These are phyloP conservation scores for Carex littledalei DNA, from an alignment of 176 grass and related monocot species.

Conservation along the genomic window DNA sequence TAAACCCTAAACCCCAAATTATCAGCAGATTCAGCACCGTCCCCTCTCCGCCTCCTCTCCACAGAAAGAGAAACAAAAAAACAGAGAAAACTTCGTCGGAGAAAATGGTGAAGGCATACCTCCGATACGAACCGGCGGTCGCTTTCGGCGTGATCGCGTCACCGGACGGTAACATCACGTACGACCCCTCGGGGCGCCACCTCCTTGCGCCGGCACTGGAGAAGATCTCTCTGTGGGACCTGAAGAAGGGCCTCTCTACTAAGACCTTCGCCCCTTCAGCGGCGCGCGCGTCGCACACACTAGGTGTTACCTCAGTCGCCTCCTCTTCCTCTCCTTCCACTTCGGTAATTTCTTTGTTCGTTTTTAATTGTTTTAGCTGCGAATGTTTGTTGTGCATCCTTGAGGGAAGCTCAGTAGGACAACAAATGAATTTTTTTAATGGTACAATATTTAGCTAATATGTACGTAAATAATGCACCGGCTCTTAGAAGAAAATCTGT, in stretches of 20 bases:
- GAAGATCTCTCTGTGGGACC: constrained; percentile 68
- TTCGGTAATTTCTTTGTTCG: constrained; percentile 30
- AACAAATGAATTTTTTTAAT: neutral
- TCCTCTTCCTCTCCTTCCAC: constrained; percentile 44
- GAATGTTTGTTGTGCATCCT: neutral
- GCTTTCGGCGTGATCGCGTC: constrained; percentile 76
- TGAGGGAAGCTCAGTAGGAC: neutral
- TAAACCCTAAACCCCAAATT: constrained; percentile 17
- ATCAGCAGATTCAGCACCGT: neutral
- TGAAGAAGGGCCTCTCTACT: constrained; percentile 67
- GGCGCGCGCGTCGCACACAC: constrained; percentile 19
- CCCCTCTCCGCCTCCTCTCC: neutral
- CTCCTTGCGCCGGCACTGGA: constrained; percentile 85
- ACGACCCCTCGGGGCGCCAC: constrained; percentile 67
- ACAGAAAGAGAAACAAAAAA: neutral
- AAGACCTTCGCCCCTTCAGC: constrained; percentile 44
- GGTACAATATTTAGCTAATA: neutral
- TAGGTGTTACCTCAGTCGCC: constrained; percentile 47
- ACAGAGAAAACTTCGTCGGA: neutral
- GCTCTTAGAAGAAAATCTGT: neutral
- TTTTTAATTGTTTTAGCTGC: neutral
- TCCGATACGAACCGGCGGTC: constrained; percentile 73
- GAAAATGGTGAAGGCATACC: constrained; percentile 91
- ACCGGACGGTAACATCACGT: constrained; percentile 65
- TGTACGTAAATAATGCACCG: neutral